These are phyloP conservation scores for Lophium mytilinum DNA, from an alignment of 495 filamentous ascomycete species.

Conservation along the genomic window DNA sequence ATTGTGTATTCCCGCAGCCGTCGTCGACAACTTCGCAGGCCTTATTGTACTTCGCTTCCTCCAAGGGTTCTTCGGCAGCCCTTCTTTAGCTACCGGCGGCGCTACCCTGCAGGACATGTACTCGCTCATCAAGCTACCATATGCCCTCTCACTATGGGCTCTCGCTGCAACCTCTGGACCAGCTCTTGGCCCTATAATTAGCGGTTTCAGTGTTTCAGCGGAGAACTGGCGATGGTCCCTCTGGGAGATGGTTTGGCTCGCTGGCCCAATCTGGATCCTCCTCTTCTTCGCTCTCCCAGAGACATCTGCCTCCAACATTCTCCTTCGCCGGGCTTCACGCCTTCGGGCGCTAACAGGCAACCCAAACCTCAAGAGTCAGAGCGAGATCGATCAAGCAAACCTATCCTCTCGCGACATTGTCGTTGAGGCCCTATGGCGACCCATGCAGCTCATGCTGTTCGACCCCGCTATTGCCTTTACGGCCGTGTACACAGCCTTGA, in stretches of 20 bases:
- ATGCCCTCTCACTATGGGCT: slow-evolving; percentile 48
- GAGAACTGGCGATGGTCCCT: slow-evolving; percentile 38
- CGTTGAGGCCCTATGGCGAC: slow-evolving; percentile 53
- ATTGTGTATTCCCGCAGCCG: slow-evolving; percentile 40
- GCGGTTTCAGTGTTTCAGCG: slow-evolving; percentile 54
- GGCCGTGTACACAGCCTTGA: slow-evolving; percentile 53
- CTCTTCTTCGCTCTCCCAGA: slow-evolving; percentile 51
- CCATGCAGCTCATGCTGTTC: slow-evolving; percentile 53
- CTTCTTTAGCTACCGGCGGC: slow-evolving; percentile 47
- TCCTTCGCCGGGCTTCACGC: slow-evolving; percentile 48
- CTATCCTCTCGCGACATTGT: slow-evolving; percentile 41
- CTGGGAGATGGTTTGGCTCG: slow-evolving; percentile 44
- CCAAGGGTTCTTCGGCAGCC: slow-evolving; percentile 48
- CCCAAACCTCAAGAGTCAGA: slow-evolving; percentile 25
- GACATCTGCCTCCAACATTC: slow-evolving; percentile 45
- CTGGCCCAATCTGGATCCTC: slow-evolving; percentile 38
- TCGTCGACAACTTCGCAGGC: slow-evolving; percentile 42
- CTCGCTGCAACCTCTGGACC: slow-evolving; percentile 39
- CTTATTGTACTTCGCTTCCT: slow-evolving; percentile 46
- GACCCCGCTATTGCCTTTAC: slow-evolving; percentile 58
- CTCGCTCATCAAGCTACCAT: slow-evolving; percentile 46
- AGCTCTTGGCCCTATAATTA: slow-evolving; percentile 54
- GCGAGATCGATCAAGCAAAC: slow-evolving; percentile 37
- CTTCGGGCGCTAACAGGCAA: slow-evolving; percentile 39
- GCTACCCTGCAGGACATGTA: slow-evolving; percentile 50